phyloP scores from a whole-genome alignment of 805 yeast genomes.

The Pichia kluyveri region DNA sequence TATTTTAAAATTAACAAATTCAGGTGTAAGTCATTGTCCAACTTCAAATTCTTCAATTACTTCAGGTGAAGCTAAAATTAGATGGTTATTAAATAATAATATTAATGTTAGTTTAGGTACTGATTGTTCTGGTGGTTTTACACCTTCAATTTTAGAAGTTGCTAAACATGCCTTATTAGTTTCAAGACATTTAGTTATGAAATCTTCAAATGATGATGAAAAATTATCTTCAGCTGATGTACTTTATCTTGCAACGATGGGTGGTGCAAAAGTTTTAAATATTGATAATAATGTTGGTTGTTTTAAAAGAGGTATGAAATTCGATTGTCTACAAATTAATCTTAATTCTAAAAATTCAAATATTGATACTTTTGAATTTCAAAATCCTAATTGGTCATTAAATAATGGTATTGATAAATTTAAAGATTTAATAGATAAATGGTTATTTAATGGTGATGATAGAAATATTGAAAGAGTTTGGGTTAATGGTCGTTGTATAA shows the following conservation, averaged over 20 bases:
- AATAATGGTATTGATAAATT: constrained; percentile 26
- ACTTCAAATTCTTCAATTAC: constrained; percentile 80
- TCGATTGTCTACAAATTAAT: constrained; percentile 77
- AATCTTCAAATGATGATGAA: constrained; percentile 31
- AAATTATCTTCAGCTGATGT: constrained; percentile 63
- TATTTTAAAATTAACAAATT: constrained; percentile 40
- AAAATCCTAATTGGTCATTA: constrained; percentile 33
- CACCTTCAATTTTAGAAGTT: constrained; percentile 53
- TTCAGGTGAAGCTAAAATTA: constrained; percentile 83
- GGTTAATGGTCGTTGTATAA: constrained; percentile 68
- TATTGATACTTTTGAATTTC: constrained; percentile 74
- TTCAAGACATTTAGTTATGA: constrained; percentile 63
- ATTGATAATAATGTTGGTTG: constrained; percentile 53
- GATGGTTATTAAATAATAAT: constrained; percentile 52
- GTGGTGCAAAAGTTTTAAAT: constrained; percentile 76
- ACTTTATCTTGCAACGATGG: constrained; percentile 73
- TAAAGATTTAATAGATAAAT: constrained; percentile 62
- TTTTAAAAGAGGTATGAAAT: constrained; percentile 68
- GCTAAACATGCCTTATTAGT: constrained; percentile 67
- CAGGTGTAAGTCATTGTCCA: constrained; percentile 91
- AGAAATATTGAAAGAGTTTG: constrained; percentile 75
- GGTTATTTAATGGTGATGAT: constrained; percentile 94
- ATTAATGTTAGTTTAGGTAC: constrained; percentile 78
- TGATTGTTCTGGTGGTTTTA: constrained; percentile 71
- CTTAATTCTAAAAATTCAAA: constrained; percentile 43